These are phyloP conservation scores for Bolboschoenoplectus hybrid DNA, from an alignment of 202 grass and related monocot genomes.

Conservation along the genomic window DNA sequence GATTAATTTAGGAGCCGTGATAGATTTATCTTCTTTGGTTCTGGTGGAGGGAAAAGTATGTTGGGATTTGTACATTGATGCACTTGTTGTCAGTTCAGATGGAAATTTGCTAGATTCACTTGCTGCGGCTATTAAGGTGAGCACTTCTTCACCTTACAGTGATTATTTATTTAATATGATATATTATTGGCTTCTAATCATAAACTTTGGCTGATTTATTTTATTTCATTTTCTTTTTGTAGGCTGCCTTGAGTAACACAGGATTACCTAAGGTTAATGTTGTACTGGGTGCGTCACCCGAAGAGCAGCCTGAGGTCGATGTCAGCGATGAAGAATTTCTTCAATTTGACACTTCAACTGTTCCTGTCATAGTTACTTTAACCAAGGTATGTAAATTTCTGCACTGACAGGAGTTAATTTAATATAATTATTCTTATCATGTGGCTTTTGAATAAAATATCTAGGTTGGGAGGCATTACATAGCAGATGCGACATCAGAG, in stretches of 20 bases:
- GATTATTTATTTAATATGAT: background rate
- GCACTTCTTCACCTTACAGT: background rate
- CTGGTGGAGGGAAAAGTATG: constrained; percentile 79
- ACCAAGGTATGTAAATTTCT: constrained; percentile 62
- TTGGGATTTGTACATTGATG: constrained; percentile 85
- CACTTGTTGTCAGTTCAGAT: constrained; percentile 79
- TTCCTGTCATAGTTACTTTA: constrained; percentile 86
- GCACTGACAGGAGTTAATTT: background rate
- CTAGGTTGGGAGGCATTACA: constrained; percentile 75
- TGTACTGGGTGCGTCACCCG: constrained; percentile 54
- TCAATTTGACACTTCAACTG: constrained; percentile 88
- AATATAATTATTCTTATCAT: constrained; percentile 32
- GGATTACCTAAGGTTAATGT: constrained; percentile 89
- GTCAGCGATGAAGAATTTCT: constrained; percentile 83
- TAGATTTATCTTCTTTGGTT: constrained; percentile 82
- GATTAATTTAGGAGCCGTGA: constrained; percentile 68
- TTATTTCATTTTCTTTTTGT: constrained; percentile 32
- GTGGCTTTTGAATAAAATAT: constrained; percentile 14
- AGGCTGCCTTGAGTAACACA: constrained; percentile 92
- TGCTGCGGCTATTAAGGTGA: constrained; percentile 76
- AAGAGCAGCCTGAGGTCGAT: constrained; percentile 84
- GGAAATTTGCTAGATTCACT: constrained; percentile 83
- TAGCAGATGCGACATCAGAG: constrained; percentile 74
- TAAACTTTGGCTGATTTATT: background rate
- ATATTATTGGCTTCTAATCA: constrained; percentile 4